Base-by-base conservation (phyloP, 805 yeast genomes). In the Limtongozyma cylindracea region DNA sequence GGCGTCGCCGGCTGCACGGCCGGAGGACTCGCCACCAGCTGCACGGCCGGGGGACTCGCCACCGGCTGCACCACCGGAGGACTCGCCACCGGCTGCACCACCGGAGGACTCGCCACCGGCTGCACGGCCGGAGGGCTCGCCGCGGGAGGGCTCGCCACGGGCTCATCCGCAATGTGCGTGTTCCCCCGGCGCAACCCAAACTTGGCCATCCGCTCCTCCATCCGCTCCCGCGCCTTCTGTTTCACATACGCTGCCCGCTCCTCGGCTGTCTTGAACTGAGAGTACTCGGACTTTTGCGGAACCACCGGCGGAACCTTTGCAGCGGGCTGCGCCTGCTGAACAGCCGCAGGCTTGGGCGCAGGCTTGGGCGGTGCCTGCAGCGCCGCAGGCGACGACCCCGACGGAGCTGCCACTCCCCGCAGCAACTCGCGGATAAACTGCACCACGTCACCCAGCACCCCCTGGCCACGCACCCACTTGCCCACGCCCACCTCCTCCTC, bases 161-260 rank as follows among this genome's bases (percentile, higher is more conserved):
- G 4, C 5, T 10, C n/a, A 9, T 16, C 33, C 18, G 27, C 32
- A 16, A 24, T 15, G 1, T 29, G 21, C 15, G 14, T 14, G 11
- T 32, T 29, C 28, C 37, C 38, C 25, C 47, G 44, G 37, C 64
- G 49, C 12, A 77, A 59, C 3, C 92, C 92, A 25, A 78, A 53
- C 29, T 68, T 72, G 3, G 91, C 91, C 34, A 78, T 53, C 33
- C 78, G 56, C 34, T 74, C 91, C 28, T 66, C 68, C 94, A 80
- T 78, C 43, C 74, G 61, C 42, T 49, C 49, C 34, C 68, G 66
- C 1, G 60, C 59, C 35, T 74, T 84, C 10, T 78, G 84, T 40
- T 76, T 78, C 23, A 77, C 65, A 34, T 62, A 59, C n/a, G 76
- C 71, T 4, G 88, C 61, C 27, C 91, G 53, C 20, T 73, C 82